These are phyloP conservation scores for Colletotrichum phormii DNA, from an alignment of 2,329 filamentous ascomycete species.

Conservation along the genomic window DNA sequence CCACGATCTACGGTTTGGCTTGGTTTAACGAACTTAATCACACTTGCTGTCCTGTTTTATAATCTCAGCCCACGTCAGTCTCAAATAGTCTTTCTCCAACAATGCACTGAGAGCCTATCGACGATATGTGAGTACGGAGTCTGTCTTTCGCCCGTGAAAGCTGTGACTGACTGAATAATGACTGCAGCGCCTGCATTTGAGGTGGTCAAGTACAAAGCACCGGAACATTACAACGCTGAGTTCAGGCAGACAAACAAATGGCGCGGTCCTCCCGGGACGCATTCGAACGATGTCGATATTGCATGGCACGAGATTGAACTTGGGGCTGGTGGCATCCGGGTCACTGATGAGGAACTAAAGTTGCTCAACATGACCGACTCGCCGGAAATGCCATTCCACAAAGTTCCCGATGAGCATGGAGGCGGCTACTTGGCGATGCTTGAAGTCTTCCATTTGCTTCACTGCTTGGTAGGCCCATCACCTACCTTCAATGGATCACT, in stretches of 20 bases:
- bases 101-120: slow-evolving; percentile 5
- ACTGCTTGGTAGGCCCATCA: slow-evolving; percentile 7
- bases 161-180: no score
- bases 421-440: slow-evolving; percentile 28
- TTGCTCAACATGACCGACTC: slow-evolving; percentile 28
- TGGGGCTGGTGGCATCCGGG: slow-evolving; percentile 22
- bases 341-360: slow-evolving; percentile 15
- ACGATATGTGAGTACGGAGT: slow-evolving; percentile 4
- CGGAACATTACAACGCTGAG: slow-evolving; percentile 24
- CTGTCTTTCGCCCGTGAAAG: no score
- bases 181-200: slow-evolving; percentile 23
- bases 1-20: neutral
- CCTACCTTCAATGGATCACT: neutral
- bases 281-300: slow-evolving; percentile 21
- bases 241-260: slow-evolving; percentile 32
- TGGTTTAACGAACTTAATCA: neutral
- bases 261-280: slow-evolving; percentile 18
- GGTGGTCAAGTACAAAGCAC: neutral
- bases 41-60: neutral
- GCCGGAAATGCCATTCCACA: slow-evolving; percentile 22
- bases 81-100: fast-evolving
- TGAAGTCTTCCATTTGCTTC: slow-evolving; percentile 25
- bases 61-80: neutral
- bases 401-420: slow-evolving; percentile 19
- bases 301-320: slow-evolving; percentile 31